phyloP scores from a whole-genome alignment of 2,329 filamentous ascomycete genomes.

The Fusarium siculi region DNA sequence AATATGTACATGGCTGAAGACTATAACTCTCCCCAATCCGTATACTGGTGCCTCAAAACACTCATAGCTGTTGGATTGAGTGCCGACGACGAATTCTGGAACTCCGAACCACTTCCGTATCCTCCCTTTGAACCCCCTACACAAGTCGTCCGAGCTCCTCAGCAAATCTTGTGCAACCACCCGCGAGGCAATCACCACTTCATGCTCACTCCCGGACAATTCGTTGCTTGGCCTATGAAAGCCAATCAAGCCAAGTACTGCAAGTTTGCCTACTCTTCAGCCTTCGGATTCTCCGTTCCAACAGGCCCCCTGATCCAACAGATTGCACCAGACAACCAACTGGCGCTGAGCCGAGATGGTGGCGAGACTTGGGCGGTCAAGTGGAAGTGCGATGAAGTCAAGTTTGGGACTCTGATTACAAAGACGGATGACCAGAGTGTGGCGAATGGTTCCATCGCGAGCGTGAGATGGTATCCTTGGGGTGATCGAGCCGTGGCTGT shows the following conservation, averaged over 20 bases:
- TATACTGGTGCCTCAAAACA: constrained; percentile 65
- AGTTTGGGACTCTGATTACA: not conserved
- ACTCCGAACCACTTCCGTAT: constrained; percentile 48
- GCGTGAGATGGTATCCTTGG: constrained; percentile 42
- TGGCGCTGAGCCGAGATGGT: constrained; percentile 47
- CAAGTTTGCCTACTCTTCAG: constrained; percentile 61
- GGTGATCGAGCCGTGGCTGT: constrained; percentile 41
- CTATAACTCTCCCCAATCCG: constrained; percentile 67
- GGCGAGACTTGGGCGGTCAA: constrained; percentile 47
- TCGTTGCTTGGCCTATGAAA: constrained; percentile 52
- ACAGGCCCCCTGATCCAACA: constrained; percentile 50
- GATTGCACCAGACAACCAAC: constrained; percentile 47
- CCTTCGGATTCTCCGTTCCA: constrained; percentile 58
- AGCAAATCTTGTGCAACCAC: constrained; percentile 58
- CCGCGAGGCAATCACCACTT: constrained; percentile 52
- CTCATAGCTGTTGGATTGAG: constrained; percentile 55
- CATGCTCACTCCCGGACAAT: constrained; percentile 54
- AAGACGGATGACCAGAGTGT: not conserved
- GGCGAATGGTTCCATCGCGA: not conserved
- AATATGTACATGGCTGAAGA: constrained; percentile 67
- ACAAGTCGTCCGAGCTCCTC: constrained; percentile 42
- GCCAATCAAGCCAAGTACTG: constrained; percentile 57
- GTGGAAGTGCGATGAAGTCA: constrained; percentile 40
- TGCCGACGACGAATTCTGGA: constrained; percentile 57
- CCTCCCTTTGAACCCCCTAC: constrained; percentile 8